Percentiles rank a stretch among this genome's conserved stretches.
Evolutionary conservation across 345 rosid species (phyloP).

Genomic region (Eucalyptus brandiana): DNA sequence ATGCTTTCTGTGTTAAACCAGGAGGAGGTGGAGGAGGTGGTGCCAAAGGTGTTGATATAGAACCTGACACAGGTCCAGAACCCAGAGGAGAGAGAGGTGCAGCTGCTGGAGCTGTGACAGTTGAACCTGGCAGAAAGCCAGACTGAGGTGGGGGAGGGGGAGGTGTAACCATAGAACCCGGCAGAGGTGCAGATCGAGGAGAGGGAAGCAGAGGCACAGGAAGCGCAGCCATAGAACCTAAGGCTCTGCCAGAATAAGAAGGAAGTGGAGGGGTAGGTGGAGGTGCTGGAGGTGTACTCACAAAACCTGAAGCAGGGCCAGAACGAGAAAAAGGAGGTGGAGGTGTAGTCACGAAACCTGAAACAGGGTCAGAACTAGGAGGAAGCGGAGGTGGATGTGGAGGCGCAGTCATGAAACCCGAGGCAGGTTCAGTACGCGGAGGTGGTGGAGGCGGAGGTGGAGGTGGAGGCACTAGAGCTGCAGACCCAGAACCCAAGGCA

Average conservation of each 20-base stretch:
- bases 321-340: constrained; percentile 9
- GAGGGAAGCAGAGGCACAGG: constrained; percentile 2
- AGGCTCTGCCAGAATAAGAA: not conserved
- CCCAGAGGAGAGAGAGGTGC: constrained; percentile 47
- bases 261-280: constrained; percentile 3
- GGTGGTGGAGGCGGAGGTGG: not conserved
- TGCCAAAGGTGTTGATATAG: not conserved
- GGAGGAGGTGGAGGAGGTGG: constrained; percentile 14
- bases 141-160: constrained; percentile 27
- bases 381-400: constrained; percentile 1
- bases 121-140: not conserved
- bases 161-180: not conserved
- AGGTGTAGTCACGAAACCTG: not conserved
- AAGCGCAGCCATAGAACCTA: not conserved
- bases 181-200: not conserved
- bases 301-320: not conserved
- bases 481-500: not conserved
- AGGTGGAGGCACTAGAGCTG: not conserved
- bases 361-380: not conserved
- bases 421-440: not conserved
- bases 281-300: constrained; percentile 1
- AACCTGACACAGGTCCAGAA: constrained; percentile 4
- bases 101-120: constrained; percentile 44
- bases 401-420: constrained; percentile 1
- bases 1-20: constrained; percentile 18